A percentile compares a stretch with the other conserved stretches of the same genome.
phyloP scores from a whole-genome alignment of 2,329 filamentous ascomycete species.

The Mycogone perniciosa region DNA sequence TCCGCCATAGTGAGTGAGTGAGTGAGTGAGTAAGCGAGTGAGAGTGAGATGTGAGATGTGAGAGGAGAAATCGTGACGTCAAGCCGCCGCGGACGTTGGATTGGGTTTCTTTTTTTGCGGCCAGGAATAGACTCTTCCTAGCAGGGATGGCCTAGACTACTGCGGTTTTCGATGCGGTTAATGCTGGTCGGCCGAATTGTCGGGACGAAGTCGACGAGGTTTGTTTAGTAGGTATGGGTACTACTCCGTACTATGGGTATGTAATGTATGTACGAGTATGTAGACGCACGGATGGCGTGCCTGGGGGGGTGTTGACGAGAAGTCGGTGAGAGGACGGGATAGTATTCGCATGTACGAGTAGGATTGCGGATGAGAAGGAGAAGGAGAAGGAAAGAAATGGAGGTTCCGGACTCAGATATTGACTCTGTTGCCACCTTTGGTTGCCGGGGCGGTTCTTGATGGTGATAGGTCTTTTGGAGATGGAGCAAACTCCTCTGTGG shows the following conservation, averaged over 20 bases:
- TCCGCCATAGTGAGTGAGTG: background rate
- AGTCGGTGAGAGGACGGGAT: background rate
- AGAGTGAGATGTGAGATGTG: too few relatives aligned
- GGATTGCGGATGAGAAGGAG: background rate
- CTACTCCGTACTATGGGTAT: too few relatives aligned
- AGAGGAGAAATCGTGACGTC: background rate
- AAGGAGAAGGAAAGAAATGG: background rate
- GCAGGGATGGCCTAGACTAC: too few relatives aligned
- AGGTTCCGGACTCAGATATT: background rate
- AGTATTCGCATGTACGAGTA: background rate
- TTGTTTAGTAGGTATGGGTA: background rate
- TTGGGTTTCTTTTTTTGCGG: too few relatives aligned
- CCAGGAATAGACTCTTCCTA: too few relatives aligned
- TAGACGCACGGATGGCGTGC: slow-evolving; percentile 1
- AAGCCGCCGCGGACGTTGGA: background rate
- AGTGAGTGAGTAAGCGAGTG: too few relatives aligned
- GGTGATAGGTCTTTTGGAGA: too few relatives aligned
- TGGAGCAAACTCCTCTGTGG: too few relatives aligned
- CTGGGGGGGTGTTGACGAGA: slow-evolving; percentile 1
- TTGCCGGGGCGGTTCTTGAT: background rate
- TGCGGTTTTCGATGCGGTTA: too few relatives aligned
- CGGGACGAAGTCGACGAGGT: background rate
- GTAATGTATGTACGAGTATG: background rate
- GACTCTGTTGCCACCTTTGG: background rate
- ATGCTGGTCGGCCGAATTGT: too few relatives aligned